Percentiles rank a stretch among this genome's conserved stretches.
phyloP scores from a whole-genome alignment of 139 green algal species.

The Coelastrella sp. region DNA sequence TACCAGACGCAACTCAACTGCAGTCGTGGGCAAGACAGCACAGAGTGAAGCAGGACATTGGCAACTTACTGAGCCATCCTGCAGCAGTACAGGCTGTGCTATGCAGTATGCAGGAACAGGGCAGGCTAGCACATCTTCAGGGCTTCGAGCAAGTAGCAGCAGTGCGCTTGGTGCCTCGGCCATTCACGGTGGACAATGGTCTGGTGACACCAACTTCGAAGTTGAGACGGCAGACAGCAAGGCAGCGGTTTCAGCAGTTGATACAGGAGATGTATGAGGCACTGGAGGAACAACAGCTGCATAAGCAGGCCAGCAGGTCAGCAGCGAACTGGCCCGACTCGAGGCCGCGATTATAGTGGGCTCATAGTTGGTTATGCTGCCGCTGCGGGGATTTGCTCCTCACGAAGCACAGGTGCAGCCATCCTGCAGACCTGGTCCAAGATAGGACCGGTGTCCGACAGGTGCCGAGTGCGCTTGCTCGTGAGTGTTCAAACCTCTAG shows the following conservation, averaged over 20 bases:
- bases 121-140: conserved; percentile 78
- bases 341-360: too few species aligned
- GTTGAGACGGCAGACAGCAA: conserved; percentile 71
- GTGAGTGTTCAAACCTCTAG: too few species aligned
- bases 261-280: conserved; percentile 67
- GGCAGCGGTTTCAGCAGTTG: conserved; percentile 51
- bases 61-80: conserved; percentile 66
- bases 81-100: conserved; percentile 74
- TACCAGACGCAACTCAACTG: conserved; percentile 92
- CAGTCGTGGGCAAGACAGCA: conserved; percentile 85
- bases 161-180: conserved; percentile 81
- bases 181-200: conserved; percentile 93
- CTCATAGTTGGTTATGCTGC: too few species aligned
- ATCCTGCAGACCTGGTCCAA: too few species aligned
- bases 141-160: conserved; percentile 89
- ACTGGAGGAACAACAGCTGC: not conserved
- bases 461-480: too few species aligned
- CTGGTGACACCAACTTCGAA: conserved; percentile 81
- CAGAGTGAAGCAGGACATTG: conserved; percentile 53
- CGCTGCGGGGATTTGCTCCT: too few species aligned
- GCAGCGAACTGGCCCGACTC: not conserved
- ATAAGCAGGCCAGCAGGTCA: not conserved
- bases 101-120: conserved; percentile 84
- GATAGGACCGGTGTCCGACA: too few species aligned
- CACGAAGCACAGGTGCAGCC: too few species aligned